Evolutionary conservation across 2,329 filamentous ascomycete species (phyloP), one percentile per base, ranked within the genome.

Genomic region (Fusarium subtropicale): DNA sequence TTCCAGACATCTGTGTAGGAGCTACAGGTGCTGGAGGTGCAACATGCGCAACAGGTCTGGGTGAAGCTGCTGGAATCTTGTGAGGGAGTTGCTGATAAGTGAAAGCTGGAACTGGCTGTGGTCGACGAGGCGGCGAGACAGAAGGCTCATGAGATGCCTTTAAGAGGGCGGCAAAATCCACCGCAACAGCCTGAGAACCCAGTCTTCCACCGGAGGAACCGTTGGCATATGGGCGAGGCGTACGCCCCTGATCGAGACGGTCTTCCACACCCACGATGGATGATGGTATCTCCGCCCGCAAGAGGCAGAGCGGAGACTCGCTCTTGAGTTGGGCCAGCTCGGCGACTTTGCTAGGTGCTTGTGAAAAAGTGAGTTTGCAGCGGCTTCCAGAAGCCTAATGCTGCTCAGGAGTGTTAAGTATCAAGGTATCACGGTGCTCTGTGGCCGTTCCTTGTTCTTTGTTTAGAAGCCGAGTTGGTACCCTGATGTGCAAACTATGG

Each of bases 81-180:
- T 71, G 71, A 45, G 74, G 66, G 55, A 60, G 44, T 47, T 53
- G 59, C 34, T 69, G 72, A 26, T 63, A 63, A 31, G 69, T 46
- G 26, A 59, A 56, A 34, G 60, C 36, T 28, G 47, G 41, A 48
- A 30, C 58, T 53, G 71, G 61, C 66, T 72, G 77, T 56, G 64
- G 56, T 62, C 75, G 77, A 46, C 68, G 74, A 61, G 80, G 75
- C 69, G 80, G 80, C 75, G 84, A 83, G 66, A 81, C 80, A 74
- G 85, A 85, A 80, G 90, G 90, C 86, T 92, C 90, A 87, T 89
- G 84, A 81, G 91, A 84, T 78, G 86, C 87, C 86, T 94, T 92
- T 81, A 97, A 88, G 73, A 97, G 88, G 73, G 91, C 90, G 82
- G 92, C 89, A 91, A 97, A 97, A 94, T 97, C 94, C 94, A 97